A percentile compares a stretch with the other conserved stretches of the same genome.
Conservation (phyloP, 352 stramenopile species). For the Globisporangium spiculum region DNA sequence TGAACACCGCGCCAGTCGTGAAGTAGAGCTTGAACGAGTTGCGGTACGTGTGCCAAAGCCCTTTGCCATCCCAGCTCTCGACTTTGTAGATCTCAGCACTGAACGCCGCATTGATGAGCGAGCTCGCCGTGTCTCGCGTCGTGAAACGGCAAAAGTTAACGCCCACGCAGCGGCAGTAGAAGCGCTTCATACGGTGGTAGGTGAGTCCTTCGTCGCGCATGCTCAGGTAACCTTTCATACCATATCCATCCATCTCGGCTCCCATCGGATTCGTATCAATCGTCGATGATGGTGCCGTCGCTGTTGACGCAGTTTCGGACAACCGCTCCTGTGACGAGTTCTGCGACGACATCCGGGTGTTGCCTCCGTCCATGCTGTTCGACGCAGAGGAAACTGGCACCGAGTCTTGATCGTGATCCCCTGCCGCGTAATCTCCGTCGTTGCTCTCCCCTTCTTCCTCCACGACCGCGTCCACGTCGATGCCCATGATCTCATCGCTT, state of each 20-base stretch:
- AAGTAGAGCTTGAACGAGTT: constrained; percentile 86
- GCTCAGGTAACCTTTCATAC: constrained; percentile 69
- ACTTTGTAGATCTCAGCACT: constrained; percentile 73
- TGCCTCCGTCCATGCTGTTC: neutral
- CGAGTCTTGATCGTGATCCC: neutral
- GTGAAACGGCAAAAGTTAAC: constrained; percentile 78
- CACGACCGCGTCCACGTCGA: constrained; percentile 6
- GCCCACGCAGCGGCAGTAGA: constrained; percentile 77
- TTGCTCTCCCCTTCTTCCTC: constrained; percentile 11
- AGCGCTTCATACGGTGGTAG: constrained; percentile 86
- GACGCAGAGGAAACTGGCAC: neutral
- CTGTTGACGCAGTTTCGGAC: neutral
- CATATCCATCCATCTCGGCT: constrained; percentile 62
- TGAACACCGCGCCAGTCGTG: constrained; percentile 68
- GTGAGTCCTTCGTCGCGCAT: constrained; percentile 84
- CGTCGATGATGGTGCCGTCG: neutral
- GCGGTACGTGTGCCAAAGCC: constrained; percentile 76
- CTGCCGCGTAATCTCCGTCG: constrained; percentile 3
- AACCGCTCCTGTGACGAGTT: constrained; percentile 7
- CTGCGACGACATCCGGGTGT: constrained; percentile 3
- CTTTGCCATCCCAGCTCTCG: constrained; percentile 83
- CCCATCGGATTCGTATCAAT: constrained; percentile 19
- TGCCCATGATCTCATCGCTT: neutral
- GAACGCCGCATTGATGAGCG: constrained; percentile 60
- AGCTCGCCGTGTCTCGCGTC: constrained; percentile 55